Percentiles rank a stretch among this genome's conserved stretches.
Evolutionary conservation across 2,329 filamentous ascomycete genomes (phyloP).

Genomic region (Sclerotinia trifoliorum): DNA sequence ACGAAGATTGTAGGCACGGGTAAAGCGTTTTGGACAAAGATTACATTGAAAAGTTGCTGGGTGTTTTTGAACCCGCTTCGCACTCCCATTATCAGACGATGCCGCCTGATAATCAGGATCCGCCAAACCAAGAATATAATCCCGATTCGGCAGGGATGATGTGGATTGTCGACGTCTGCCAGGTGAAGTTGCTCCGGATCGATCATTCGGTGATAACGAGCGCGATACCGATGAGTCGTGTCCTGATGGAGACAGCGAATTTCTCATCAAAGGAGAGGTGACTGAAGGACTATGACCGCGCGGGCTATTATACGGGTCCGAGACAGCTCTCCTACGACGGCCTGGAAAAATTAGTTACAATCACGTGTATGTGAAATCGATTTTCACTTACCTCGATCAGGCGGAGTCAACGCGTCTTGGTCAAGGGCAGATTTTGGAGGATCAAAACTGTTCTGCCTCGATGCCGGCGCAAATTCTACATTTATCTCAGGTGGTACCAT

Average conservation of each 20-base stretch:
- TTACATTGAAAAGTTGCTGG: conserved; percentile 95
- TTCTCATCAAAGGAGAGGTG: conserved; percentile 54
- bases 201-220: conserved; percentile 59
- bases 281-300: conserved; percentile 49
- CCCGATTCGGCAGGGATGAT: conserved; percentile 56
- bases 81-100: conserved; percentile 54
- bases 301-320: conserved; percentile 46
- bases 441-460: conserved; percentile 64
- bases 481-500: conserved; percentile 95
- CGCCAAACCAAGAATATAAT: conserved; percentile 85
- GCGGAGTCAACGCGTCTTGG: conserved; percentile 79
- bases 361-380: background rate
- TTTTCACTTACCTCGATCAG: conserved; percentile 59
- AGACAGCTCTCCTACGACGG: conserved; percentile 41
- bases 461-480: conserved; percentile 83
- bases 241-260: conserved; percentile 49
- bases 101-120: conserved; percentile 79
- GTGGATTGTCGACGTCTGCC: conserved; percentile 59
- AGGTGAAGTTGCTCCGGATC: conserved; percentile 49
- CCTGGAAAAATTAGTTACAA: conserved; percentile 33
- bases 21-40: conserved; percentile 93
- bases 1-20: conserved; percentile 90
- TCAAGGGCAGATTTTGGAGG: conserved; percentile 62
- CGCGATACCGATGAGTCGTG: conserved; percentile 43
- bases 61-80: conserved; percentile 92